These are phyloP conservation scores for Neonectria neomacrospora DNA, from an alignment of 2,329 filamentous ascomycete genomes.

Conservation along the genomic window DNA sequence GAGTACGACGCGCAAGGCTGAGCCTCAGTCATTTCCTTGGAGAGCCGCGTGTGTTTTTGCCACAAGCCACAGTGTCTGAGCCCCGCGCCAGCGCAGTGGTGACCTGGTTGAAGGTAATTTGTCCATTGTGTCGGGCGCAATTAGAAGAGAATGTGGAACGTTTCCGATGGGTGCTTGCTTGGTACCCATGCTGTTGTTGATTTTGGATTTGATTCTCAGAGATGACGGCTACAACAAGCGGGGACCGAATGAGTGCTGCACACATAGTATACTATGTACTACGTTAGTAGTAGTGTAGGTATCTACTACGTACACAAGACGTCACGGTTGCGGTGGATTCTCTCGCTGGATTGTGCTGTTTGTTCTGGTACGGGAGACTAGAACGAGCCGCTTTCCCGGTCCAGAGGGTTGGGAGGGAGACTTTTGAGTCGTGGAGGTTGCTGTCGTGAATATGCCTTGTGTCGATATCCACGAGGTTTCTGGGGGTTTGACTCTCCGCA, in stretches of 20 bases:
- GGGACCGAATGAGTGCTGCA: not conserved
- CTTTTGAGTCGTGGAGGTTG: not conserved
- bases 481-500: not conserved
- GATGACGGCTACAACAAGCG: not conserved
- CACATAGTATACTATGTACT: no score
- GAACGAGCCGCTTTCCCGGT: not conserved
- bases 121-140: not conserved
- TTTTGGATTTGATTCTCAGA: not conserved
- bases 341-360: not conserved
- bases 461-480: not conserved
- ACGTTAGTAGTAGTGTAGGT: no score
- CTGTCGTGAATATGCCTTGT: not conserved
- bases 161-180: not conserved
- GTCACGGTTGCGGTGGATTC: not conserved
- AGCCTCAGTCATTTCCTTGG: not conserved
- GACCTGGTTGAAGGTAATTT: not conserved
- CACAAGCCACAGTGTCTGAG: constrained; percentile 3
- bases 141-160: not conserved
- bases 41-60: not conserved
- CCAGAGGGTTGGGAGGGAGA: not conserved
- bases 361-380: not conserved
- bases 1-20: not conserved
- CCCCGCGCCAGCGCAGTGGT: constrained; percentile 1
- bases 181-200: not conserved
- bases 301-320: not conserved